phyloP scores from a whole-genome alignment of 2,329 filamentous ascomycete species.

The Fusarium xyrophilum region DNA sequence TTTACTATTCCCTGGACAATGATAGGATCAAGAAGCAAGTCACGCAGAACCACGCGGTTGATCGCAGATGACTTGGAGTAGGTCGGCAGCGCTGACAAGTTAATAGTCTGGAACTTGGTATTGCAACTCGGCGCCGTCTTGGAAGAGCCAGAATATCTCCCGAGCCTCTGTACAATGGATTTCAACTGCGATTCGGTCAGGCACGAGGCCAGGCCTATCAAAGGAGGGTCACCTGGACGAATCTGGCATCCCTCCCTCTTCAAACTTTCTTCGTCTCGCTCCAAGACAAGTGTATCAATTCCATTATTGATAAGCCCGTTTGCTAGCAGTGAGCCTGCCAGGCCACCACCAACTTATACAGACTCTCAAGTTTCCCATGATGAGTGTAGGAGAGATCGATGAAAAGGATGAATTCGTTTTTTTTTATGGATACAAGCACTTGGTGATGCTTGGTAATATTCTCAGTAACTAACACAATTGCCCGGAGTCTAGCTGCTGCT shows the following conservation, averaged over 20 bases:
- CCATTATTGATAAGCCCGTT: neutral
- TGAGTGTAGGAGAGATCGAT: accelerated
- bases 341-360: neutral
- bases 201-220: neutral
- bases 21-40: neutral
- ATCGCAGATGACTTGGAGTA: neutral
- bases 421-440: too few species aligned
- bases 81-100: neutral
- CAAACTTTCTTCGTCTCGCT: neutral
- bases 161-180: neutral
- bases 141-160: neutral
- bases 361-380: neutral
- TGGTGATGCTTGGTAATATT: too few species aligned
- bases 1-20: neutral
- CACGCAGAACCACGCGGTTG: neutral
- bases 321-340: neutral
- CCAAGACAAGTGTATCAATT: neutral
- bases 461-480: too few species aligned
- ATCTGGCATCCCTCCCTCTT: neutral
- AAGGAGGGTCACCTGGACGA: neutral
- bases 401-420: too few species aligned
- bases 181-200: neutral
- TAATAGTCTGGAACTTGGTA: neutral
- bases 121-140: neutral
- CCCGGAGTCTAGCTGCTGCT: too few species aligned